Conservation (phyloP, 495 filamentous ascomycete genomes). For the Tuber melanosporum region DNA sequence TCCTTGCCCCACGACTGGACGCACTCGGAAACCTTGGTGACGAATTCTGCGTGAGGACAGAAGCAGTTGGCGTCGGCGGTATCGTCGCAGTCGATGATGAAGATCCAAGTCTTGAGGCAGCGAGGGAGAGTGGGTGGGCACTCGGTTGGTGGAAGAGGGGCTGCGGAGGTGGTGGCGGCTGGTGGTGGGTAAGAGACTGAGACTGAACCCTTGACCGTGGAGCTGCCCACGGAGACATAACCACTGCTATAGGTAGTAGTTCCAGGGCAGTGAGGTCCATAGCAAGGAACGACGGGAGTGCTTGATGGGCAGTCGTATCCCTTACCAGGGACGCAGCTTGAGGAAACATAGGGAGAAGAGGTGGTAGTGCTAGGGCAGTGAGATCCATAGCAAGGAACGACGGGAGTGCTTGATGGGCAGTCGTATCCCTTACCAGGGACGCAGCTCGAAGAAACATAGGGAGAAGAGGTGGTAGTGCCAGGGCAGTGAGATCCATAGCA, state of each 20-base stretch:
- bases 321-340: background rate
- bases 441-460: conserved; percentile 28
- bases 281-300: conserved; percentile 14
- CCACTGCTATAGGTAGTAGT: conserved; percentile 5
- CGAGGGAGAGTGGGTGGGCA: conserved; percentile 73
- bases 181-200: conserved; percentile 12
- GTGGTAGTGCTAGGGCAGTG: conserved; percentile 3
- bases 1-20: conserved; percentile 67
- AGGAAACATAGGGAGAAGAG: conserved; percentile 12
- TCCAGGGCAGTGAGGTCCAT: background rate
- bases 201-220: conserved; percentile 17
- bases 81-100: conserved; percentile 65
- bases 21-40: conserved; percentile 73
- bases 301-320: background rate
- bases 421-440: too few relatives aligned
- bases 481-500: conserved; percentile 6
- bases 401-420: too few relatives aligned
- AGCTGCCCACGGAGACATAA: conserved; percentile 38
- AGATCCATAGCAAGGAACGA: background rate
- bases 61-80: conserved; percentile 81
- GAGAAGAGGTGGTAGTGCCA: conserved; percentile 12
- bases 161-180: conserved; percentile 24
- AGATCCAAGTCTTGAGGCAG: conserved; percentile 92
- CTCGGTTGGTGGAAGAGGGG: conserved; percentile 38
- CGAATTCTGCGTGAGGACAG: conserved; percentile 72